Base-by-base conservation (phyloP, 1,139 yeast genomes). In the Yarrowia galli region DNA sequence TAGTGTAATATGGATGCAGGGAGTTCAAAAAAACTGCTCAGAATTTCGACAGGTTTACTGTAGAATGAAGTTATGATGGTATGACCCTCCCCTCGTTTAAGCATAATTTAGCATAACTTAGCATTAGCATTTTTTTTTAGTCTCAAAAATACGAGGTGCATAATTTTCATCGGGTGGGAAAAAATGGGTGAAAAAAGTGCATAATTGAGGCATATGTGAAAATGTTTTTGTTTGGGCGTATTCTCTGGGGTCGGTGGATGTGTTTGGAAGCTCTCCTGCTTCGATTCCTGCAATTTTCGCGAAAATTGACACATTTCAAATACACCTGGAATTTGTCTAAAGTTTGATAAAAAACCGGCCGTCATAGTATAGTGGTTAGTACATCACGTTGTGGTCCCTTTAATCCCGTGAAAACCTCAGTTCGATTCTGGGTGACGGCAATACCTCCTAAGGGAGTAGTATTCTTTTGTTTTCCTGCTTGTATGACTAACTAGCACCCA, bases 371-470 rank as follows among this genome's bases (percentile, higher is more conserved):
- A 54, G 61, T 54, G 61, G 61, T 54, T 54, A 54, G 61, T 54
- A 54, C 46, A 54, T 25, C 61, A 23, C 61, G 61, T 54, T 54
- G 61, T 54, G 61, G 61, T 40, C n/a, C 61, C 38, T 38, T 22
- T 35, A 22, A 7, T 35, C 36, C 61, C 61, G 61, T 54, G 61
- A 25, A 54, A 28, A 54, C 61, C 61, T 54, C 61, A 54, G 61
- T 54, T 54, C 61, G 61, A 54, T 54, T 54, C 61, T 54, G 61
- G 61, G 61, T 54, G 61, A 54, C 61, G 61, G 61, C 61, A 54
- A 20, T 2, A n/a, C 23, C 61, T 40, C 46, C 61, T 2, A 3
- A 16, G 18, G 36, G 61, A 54, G 60, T 54, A 54, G 60, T 54
- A 40, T 49, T 36, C 60, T 54, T 40, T 54, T 54, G 35, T 40